Percentiles rank a stretch among this genome's conserved stretches.
Conservation (phyloP, 257 asterid species). For the Ehretia macrophylla region DNA sequence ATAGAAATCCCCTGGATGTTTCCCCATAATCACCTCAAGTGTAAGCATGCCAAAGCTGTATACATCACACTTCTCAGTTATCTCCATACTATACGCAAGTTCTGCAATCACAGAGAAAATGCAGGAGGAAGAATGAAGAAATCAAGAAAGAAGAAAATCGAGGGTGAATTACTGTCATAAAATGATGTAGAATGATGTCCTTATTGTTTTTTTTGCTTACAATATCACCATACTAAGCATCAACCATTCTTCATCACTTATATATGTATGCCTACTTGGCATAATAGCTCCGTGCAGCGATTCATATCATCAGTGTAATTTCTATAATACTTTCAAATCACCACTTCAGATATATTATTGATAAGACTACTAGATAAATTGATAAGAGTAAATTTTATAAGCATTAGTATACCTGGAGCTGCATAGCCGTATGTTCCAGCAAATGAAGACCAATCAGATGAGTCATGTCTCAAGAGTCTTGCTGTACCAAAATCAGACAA, state of each 20-base stretch:
- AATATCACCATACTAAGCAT: too few relatives aligned
- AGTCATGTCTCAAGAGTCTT: constrained; percentile 14
- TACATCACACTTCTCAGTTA: constrained; percentile 29
- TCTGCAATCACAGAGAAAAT: constrained; percentile 1
- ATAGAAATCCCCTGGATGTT: constrained; percentile 30
- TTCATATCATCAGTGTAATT: too few relatives aligned
- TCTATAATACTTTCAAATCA: too few relatives aligned
- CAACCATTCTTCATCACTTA: too few relatives aligned
- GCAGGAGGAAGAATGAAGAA: background rate
- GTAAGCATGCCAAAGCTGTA: constrained; percentile 32
- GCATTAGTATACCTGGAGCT: constrained; percentile 25
- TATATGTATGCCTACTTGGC: too few relatives aligned
- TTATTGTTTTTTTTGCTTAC: too few relatives aligned
- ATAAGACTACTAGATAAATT: background rate
- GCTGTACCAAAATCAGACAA: constrained; percentile 29
- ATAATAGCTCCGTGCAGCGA: too few relatives aligned
- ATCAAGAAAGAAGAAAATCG: background rate
- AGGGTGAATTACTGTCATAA: too few relatives aligned
- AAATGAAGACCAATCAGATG: constrained; percentile 24
- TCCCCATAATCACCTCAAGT: constrained; percentile 34
- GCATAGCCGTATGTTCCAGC: constrained; percentile 33
- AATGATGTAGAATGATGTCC: too few relatives aligned
- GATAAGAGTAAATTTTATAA: background rate
- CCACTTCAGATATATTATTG: background rate
- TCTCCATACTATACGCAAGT: constrained; percentile 32